phyloP scores from a whole-genome alignment of 805 yeast species.

The Yamadazyma ubonensis region DNA sequence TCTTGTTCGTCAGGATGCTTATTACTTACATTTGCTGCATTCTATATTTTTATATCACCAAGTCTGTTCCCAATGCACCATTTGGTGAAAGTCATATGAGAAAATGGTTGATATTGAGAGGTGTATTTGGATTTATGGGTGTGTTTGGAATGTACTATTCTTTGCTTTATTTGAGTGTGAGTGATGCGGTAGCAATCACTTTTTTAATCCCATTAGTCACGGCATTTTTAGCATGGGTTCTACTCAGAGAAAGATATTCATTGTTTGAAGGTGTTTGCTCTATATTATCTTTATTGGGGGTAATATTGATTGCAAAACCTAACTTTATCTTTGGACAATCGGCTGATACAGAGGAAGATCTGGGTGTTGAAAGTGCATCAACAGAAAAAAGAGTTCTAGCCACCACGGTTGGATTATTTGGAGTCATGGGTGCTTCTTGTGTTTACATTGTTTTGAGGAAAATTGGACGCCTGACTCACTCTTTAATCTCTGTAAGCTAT shows the following conservation, averaged over 20 bases:
- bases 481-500: constrained; percentile 74
- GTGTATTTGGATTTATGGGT: constrained; percentile 72
- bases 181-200: constrained; percentile 80
- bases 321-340: constrained; percentile 58
- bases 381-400: constrained; percentile 61
- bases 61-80: constrained; percentile 57
- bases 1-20: constrained; percentile 72
- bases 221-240: constrained; percentile 65
- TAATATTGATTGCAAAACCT: constrained; percentile 79
- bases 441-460: constrained; percentile 71
- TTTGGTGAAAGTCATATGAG: constrained; percentile 67
- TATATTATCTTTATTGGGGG: constrained; percentile 67
- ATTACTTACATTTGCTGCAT: constrained; percentile 64
- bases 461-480: constrained; percentile 78
- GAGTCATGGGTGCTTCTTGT: constrained; percentile 66
- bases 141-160: constrained; percentile 79
- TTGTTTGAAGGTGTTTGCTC: constrained; percentile 69
- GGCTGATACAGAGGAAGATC: constrained; percentile 32
- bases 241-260: constrained; percentile 67
- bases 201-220: constrained; percentile 78
- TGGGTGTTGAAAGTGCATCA: constrained; percentile 51
- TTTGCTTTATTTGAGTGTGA: constrained; percentile 66
- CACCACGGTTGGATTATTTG: constrained; percentile 58
- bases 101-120: constrained; percentile 55
- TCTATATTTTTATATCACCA: constrained; percentile 50